phyloP scores from a whole-genome alignment of 2,329 filamentous ascomycete species.

The Cladobotryum mycophilum region DNA sequence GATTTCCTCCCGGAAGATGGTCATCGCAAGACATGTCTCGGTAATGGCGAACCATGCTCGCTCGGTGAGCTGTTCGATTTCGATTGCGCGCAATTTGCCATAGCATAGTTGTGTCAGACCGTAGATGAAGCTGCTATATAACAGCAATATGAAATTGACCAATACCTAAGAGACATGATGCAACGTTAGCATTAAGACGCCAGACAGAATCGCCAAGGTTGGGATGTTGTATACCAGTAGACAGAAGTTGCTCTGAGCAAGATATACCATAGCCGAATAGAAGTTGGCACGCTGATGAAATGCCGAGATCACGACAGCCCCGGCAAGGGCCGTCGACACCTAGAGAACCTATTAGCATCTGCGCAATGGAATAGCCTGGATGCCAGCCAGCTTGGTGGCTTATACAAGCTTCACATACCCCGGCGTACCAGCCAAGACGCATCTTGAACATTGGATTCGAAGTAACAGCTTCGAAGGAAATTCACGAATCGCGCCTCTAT shows the following conservation, averaged over 20 bases:
- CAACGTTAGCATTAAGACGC: background rate
- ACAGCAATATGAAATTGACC: slow-evolving; percentile 80
- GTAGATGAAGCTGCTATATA: slow-evolving; percentile 76
- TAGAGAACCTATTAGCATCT: slow-evolving; percentile 29
- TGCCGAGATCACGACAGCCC: slow-evolving; percentile 77
- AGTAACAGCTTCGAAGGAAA: background rate
- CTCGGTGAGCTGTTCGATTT: slow-evolving; percentile 95
- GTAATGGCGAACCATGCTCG: slow-evolving; percentile 97
- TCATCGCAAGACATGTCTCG: slow-evolving; percentile 96
- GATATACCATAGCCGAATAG: slow-evolving; percentile 95
- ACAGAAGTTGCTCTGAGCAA: slow-evolving; percentile 93
- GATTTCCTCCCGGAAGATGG: slow-evolving; percentile 92
- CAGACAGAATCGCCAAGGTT: background rate
- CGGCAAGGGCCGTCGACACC: slow-evolving; percentile 79
- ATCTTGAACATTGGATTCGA: slow-evolving; percentile 37
- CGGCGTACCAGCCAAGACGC: slow-evolving; percentile 55
- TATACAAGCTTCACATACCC: slow-evolving; percentile 39
- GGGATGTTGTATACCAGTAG: slow-evolving; percentile 63
- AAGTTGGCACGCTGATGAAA: slow-evolving; percentile 96
- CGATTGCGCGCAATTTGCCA: slow-evolving; percentile 82
- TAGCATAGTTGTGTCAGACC: slow-evolving; percentile 86
- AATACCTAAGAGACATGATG: slow-evolving; percentile 56
- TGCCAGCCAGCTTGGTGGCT: slow-evolving; percentile 1
- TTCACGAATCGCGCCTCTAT: slow-evolving; percentile 4
- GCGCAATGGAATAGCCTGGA: slow-evolving; percentile 2